Evolutionary conservation across 2,329 filamentous ascomycete genomes (phyloP), one percentile per base, ranked within the genome.

Genomic region (Clathrospora elynae): DNA sequence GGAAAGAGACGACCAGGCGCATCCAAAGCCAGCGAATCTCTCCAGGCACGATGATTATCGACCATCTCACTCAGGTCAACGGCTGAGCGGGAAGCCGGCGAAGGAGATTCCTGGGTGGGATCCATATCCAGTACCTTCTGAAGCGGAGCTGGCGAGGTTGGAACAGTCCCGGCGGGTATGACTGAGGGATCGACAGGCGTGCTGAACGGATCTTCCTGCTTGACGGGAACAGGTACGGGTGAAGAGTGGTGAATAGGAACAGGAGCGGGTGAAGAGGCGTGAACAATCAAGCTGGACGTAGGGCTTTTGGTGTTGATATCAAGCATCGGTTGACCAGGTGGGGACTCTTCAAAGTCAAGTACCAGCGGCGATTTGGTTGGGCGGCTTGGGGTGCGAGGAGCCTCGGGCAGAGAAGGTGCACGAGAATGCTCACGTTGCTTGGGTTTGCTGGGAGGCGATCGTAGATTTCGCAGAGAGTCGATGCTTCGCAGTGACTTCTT

Each of bases 241-340:
- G 62, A 66, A 14, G 65, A 66, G 32, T 50, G 61, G 16, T 54
- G 50, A n/a, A 36, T n/a, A 28, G 61, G 63, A 22, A 67, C 54
- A 22, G 55, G 37, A 11, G 67, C 47, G 5, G 64, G 63, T 6
- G 62, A 66, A 14, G 65, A 66, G 32, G 49, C 60, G 16, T 54
- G 50, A 2, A 64, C 51, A 5, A 49, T 23, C n/a, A 47, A 6
- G 24, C 48, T 59, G n/a, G 57, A 59, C 14, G 44, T 25, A 2
- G 58, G 55, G 6, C 29, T 20, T 24, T 35, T 51, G 30, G 49
- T 45, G 9, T 32, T 39, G 3, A 52, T 29, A 18, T 62, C 58
- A 32, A 68, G 62, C 38, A 66, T 57, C 2, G 56, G 59, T 23
- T 49, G 44, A 30, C 55, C 52, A 3, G 53, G 41, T 3, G 55